These are phyloP conservation scores for Kwoniella sp. DNA, from an alignment of 768 basidiomycete species.

Conservation along the genomic window DNA sequence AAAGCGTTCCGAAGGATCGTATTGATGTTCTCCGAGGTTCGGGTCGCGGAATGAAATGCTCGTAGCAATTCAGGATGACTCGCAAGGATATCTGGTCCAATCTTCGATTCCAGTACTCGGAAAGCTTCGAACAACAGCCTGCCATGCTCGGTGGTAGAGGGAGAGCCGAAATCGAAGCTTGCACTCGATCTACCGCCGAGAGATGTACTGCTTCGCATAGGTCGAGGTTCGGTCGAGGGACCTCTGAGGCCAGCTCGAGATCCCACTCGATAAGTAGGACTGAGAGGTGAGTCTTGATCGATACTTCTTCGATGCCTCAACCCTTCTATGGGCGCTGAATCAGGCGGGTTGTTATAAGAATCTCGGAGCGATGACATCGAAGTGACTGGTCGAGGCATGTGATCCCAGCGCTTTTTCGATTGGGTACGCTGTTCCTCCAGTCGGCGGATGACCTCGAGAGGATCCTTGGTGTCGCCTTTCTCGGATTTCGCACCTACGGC, in stretches of 20 bases:
- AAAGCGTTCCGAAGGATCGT: conserved; percentile 25
- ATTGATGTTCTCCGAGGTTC: conserved; percentile 34
- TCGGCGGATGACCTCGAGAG: conserved; percentile 37
- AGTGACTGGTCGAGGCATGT: conserved; percentile 34
- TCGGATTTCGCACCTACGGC: conserved; percentile 29
- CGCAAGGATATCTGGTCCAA: conserved; percentile 25
- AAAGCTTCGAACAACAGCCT: conserved; percentile 48
- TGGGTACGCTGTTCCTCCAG: conserved; percentile 35
- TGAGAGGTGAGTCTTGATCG: conserved; percentile 26
- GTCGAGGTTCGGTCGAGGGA: conserved; percentile 34
- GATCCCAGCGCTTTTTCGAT: conserved; percentile 40
- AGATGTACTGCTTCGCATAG: conserved; percentile 35
- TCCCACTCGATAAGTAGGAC: conserved; percentile 25
- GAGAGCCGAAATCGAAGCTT: conserved; percentile 19
- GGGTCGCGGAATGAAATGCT: conserved; percentile 30
- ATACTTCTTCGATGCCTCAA: conserved; percentile 23
- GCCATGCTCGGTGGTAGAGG: conserved; percentile 43
- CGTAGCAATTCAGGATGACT: conserved; percentile 29
- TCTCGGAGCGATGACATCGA: conserved; percentile 44
- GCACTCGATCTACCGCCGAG: conserved; percentile 23
- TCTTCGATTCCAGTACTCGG: conserved; percentile 34
- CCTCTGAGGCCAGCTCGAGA: conserved; percentile 20
- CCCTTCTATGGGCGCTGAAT: conserved; percentile 35
- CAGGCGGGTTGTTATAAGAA: conserved; percentile 25
- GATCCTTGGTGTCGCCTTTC: conserved; percentile 30